Percentiles rank a stretch among this genome's conserved stretches.
Evolutionary conservation across 441 rosid species (phyloP).

Genomic region (Jatropha podagrica): DNA sequence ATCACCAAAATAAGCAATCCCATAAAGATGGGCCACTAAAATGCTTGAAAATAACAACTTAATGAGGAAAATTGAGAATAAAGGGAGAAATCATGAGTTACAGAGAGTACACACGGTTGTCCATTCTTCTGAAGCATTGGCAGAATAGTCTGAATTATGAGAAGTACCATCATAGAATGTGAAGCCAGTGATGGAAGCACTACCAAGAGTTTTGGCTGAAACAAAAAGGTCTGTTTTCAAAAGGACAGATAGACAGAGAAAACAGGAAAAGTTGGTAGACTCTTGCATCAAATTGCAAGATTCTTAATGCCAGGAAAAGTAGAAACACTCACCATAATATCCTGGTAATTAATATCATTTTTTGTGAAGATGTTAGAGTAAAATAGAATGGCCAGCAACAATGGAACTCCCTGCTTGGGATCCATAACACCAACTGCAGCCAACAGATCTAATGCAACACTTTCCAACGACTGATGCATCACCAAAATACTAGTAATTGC

Average conservation of each 20-base stretch:
- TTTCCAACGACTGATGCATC: constrained; percentile 63
- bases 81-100: constrained; percentile 18
- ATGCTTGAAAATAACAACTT: neutral
- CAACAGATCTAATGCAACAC: constrained; percentile 59
- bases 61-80: neutral
- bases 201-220: constrained; percentile 81
- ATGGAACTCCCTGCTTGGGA: constrained; percentile 69
- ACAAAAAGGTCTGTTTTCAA: constrained; percentile 12
- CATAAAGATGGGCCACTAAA: neutral
- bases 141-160: constrained; percentile 75
- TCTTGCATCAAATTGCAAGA: constrained; percentile 14
- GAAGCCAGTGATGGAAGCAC: constrained; percentile 92
- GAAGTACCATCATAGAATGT: constrained; percentile 78
- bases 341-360: constrained; percentile 40
- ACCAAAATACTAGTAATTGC: constrained; percentile 68
- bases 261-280: constrained; percentile 12
- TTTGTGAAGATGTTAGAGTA: constrained; percentile 68
- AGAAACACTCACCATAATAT: constrained; percentile 58
- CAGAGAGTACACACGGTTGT: constrained; percentile 56
- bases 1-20: constrained; percentile 1
- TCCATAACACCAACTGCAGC: constrained; percentile 59
- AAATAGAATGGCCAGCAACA: constrained; percentile 73
- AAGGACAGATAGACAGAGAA: neutral
- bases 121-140: constrained; percentile 80
- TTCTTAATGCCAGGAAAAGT: constrained; percentile 18